Evolutionary conservation across 768 basidiomycete species (phyloP).

Genomic region (Mycena sanguinolenta): DNA sequence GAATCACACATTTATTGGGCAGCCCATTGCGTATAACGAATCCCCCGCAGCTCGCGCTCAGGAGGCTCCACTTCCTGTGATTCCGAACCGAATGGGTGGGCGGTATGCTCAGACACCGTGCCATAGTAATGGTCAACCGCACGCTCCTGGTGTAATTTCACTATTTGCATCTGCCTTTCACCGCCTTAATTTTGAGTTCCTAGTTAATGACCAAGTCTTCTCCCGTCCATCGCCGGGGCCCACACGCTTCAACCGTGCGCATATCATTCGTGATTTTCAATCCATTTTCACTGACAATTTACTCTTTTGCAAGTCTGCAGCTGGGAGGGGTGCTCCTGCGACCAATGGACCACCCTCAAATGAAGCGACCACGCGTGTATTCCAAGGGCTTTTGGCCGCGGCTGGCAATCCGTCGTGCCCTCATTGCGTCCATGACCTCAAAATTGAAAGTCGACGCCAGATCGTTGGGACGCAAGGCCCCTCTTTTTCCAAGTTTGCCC

Average conservation of each 20-base stretch:
- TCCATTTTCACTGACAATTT: not conserved
- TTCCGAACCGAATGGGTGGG: conserved; percentile 35
- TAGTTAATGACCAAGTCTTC: conserved; percentile 22
- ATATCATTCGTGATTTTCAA: not conserved
- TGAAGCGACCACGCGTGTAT: conserved; percentile 21
- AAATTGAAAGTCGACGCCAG: conserved; percentile 31
- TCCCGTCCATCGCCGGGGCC: not conserved
- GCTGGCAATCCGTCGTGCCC: conserved; percentile 18
- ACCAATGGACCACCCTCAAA: conserved; percentile 10
- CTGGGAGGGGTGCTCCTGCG: not conserved
- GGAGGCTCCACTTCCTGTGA: conserved; percentile 14
- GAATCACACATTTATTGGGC: no score
- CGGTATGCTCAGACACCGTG: conserved; percentile 36
- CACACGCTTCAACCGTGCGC: conserved; percentile 9
- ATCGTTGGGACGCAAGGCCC: conserved; percentile 25
- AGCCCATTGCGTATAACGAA: not conserved
- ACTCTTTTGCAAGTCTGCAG: conserved; percentile 14
- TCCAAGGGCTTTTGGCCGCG: conserved; percentile 16
- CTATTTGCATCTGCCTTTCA: not conserved
- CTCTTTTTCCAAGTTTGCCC: conserved; percentile 27
- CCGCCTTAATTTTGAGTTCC: no score
- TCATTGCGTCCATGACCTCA: conserved; percentile 31
- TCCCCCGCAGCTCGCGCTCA: not conserved
- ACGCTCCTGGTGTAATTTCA: conserved; percentile 32
- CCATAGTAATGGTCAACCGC: conserved; percentile 36